Evolutionary conservation across 2,329 filamentous ascomycete species (phyloP).

Genomic region (Alternaria metachromatica): DNA sequence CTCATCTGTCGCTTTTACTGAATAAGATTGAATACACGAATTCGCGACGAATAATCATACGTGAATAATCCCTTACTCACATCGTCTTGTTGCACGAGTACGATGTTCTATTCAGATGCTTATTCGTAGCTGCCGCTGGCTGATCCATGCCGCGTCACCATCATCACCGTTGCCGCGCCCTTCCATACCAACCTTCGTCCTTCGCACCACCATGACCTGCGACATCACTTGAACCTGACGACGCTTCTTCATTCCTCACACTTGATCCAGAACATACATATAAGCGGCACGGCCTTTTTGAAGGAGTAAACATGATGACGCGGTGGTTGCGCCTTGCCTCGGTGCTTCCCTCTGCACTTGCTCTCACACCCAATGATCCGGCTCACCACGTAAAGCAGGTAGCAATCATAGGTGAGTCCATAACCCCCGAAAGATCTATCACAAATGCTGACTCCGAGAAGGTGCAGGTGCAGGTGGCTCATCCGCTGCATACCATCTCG

Average conservation of each 20-base stretch:
- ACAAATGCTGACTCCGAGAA: slow-evolving; percentile 47
- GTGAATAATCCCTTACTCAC: background rate
- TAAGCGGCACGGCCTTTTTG: background rate
- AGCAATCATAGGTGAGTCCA: slow-evolving; percentile 46
- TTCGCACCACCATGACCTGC: slow-evolving; percentile 10
- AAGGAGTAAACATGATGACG: slow-evolving; percentile 16
- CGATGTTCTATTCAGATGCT: background rate
- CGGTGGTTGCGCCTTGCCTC: slow-evolving; percentile 16
- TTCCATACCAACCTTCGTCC: background rate
- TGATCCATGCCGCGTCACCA: slow-evolving; percentile 11
- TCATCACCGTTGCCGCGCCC: background rate
- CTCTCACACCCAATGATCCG: slow-evolving; percentile 22
- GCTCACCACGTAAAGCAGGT: slow-evolving; percentile 37
- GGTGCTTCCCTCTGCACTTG: slow-evolving; percentile 26
- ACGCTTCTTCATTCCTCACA: background rate
- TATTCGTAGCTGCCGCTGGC: background rate
- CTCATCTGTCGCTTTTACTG: background rate
- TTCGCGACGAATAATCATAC: background rate
- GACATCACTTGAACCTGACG: slow-evolving; percentile 1
- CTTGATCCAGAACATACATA: background rate
- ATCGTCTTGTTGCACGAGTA: background rate
- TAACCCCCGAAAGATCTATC: too few relatives aligned
- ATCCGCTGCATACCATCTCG: slow-evolving; percentile 83
- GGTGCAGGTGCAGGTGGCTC: slow-evolving; percentile 90
- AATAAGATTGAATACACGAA: background rate